These are phyloP conservation scores for Cryptococcus floricola DNA, from an alignment of 1,284 basidiomycete species.

Conservation along the genomic window DNA sequence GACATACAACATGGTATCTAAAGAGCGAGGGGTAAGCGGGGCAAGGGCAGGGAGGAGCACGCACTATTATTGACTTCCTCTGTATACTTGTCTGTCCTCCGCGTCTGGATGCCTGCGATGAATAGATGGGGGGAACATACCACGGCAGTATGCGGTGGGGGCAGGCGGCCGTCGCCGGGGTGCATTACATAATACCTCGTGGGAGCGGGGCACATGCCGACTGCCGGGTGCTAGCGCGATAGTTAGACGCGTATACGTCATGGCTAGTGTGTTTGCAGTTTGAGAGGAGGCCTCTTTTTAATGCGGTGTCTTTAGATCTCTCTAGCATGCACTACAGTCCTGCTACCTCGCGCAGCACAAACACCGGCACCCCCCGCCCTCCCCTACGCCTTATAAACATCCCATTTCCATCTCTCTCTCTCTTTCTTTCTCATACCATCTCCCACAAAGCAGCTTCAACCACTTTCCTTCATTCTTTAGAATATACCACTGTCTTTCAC, in stretches of 20 bases:
- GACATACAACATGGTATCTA: conserved; percentile 13
- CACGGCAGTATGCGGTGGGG: no score
- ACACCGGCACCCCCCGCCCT: background rate
- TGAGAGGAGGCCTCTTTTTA: no score
- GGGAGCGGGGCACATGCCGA: no score
- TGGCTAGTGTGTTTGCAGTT: no score
- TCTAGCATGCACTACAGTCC: no score
- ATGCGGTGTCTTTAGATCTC: no score
- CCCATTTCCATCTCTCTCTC: conserved; percentile 2
- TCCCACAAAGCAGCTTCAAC: background rate
- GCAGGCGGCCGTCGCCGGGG: no score
- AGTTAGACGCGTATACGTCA: no score
- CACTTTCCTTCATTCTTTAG: conserved; percentile 1
- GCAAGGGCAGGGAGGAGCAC: background rate
- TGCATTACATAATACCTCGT: no score
- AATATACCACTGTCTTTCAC: conserved; percentile 1
- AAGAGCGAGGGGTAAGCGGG: background rate
- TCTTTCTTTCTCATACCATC: conserved; percentile 2
- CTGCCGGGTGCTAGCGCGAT: no score
- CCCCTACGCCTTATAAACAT: background rate
- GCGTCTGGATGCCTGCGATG: background rate
- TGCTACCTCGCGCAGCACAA: background rate
- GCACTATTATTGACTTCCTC: conserved; percentile 1
- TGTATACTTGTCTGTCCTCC: background rate
- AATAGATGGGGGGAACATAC: no score